These are phyloP conservation scores for Aspergillus puulaauensis DNA, from an alignment of 2,329 filamentous ascomycete genomes.

Conservation along the genomic window DNA sequence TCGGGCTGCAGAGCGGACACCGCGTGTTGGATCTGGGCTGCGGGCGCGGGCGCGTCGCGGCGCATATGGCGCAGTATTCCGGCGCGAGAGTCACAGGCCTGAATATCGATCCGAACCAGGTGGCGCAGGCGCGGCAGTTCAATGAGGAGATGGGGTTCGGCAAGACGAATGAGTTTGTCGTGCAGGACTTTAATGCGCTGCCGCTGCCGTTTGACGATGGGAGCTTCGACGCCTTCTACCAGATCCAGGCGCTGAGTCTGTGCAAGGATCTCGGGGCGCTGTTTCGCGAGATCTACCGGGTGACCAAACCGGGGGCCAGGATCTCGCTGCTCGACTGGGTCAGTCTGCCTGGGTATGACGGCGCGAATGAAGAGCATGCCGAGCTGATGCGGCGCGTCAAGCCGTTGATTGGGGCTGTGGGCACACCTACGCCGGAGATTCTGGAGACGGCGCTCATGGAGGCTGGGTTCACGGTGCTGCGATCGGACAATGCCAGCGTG, in stretches of 20 bases:
- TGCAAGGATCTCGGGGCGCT: conserved; percentile 51
- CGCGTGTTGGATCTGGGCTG: conserved; percentile 54
- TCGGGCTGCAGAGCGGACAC: conserved; percentile 48
- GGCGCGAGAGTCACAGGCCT: conserved; percentile 52
- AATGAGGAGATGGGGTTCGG: conserved; percentile 45
- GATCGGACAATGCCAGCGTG: conserved; percentile 54
- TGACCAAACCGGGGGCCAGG: conserved; percentile 52
- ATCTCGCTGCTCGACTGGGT: conserved; percentile 56
- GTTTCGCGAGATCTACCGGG: conserved; percentile 51
- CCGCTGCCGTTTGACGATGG: conserved; percentile 52
- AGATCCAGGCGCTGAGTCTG: conserved; percentile 58
- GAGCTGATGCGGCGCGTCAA: conserved; percentile 57
- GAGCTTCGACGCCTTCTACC: conserved; percentile 55
- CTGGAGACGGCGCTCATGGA: conserved; percentile 48
- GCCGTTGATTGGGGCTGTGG: conserved; percentile 56
- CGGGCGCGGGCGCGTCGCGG: conserved; percentile 54
- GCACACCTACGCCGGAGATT: conserved; percentile 51
- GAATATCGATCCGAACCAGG: conserved; percentile 56
- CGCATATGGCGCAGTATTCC: conserved; percentile 52
- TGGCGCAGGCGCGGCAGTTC: conserved; percentile 48
- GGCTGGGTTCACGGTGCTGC: conserved; percentile 50
- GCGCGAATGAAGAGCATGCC: conserved; percentile 47
- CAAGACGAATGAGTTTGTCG: conserved; percentile 46
- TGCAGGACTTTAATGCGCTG: conserved; percentile 53
- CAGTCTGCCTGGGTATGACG: conserved; percentile 51